phyloP scores from a whole-genome alignment of 768 basidiomycete genomes.

The Suillus discolor region DNA sequence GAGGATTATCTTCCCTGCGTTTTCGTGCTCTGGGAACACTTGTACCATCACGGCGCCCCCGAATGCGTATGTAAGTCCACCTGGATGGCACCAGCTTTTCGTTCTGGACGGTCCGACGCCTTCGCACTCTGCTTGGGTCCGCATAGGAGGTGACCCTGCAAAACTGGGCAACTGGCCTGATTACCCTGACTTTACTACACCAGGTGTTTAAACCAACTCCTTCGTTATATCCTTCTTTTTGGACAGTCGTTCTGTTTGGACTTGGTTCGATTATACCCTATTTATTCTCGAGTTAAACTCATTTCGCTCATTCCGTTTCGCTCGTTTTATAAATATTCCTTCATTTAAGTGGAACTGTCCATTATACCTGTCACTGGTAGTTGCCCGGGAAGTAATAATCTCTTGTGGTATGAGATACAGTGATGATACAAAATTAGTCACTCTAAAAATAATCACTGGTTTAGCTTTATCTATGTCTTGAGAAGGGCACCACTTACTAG shows the following conservation, averaged over 20 bases:
- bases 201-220: slow-evolving; percentile 50
- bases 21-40: slow-evolving; percentile 66
- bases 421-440: neutral
- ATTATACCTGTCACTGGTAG: neutral
- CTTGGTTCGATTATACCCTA: neutral
- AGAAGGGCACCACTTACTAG: neutral
- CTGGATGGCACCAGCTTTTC: slow-evolving; percentile 78
- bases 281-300: neutral
- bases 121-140: slow-evolving; percentile 71
- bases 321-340: neutral
- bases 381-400: neutral
- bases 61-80: slow-evolving; percentile 65
- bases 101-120: slow-evolving; percentile 80
- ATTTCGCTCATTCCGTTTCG: neutral
- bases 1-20: slow-evolving; percentile 71
- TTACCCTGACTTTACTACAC: slow-evolving; percentile 65
- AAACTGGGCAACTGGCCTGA: slow-evolving; percentile 74
- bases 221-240: neutral
- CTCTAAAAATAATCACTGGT: neutral
- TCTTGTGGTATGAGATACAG: neutral
- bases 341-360: neutral
- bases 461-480: neutral
- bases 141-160: slow-evolving; percentile 78
- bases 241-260: neutral
- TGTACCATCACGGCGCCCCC: slow-evolving; percentile 83